Evolutionary conservation across 441 rosid genomes (phyloP).

Genomic region (Bruguiera hainesii): DNA sequence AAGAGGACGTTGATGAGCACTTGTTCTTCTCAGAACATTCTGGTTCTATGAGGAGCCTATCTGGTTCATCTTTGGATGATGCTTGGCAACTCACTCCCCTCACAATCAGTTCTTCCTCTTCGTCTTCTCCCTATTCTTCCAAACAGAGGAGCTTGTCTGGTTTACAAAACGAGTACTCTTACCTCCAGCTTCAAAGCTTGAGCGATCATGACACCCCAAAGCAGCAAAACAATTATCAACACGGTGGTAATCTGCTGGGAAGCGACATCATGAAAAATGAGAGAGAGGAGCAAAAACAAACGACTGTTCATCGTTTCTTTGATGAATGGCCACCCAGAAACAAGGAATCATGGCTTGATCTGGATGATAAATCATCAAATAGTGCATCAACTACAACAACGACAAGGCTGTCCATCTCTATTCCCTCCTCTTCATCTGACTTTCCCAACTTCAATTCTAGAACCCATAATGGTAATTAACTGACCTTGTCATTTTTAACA

Average conservation of each 20-base stretch:
- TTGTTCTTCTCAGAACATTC: slow-evolving; percentile 71
- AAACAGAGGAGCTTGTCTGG: slow-evolving; percentile 50
- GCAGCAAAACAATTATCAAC: slow-evolving; percentile 39
- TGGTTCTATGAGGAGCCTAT: slow-evolving; percentile 56
- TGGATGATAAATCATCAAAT: slow-evolving; percentile 59
- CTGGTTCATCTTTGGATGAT: slow-evolving; percentile 61
- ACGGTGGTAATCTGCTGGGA: slow-evolving; percentile 34
- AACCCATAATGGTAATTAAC: slow-evolving; percentile 37
- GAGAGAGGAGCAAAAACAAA: slow-evolving; percentile 48
- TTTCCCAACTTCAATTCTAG: slow-evolving; percentile 51
- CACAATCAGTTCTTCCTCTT: slow-evolving; percentile 53
- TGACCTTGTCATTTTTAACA: not conserved
- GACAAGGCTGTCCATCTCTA: slow-evolving; percentile 69
- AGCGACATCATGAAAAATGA: slow-evolving; percentile 37
- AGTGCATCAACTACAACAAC: slow-evolving; percentile 46
- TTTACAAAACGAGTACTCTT: slow-evolving; percentile 48
- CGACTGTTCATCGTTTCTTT: slow-evolving; percentile 75
- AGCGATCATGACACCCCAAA: slow-evolving; percentile 29
- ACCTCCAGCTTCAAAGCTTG: slow-evolving; percentile 59
- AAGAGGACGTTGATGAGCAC: slow-evolving; percentile 61
- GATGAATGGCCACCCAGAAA: slow-evolving; percentile 83
- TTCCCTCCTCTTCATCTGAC: slow-evolving; percentile 60
- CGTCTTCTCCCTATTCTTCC: slow-evolving; percentile 35
- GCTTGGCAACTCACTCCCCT: slow-evolving; percentile 67
- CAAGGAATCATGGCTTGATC: slow-evolving; percentile 61